Evolutionary conservation across 1,284 basidiomycete species (phyloP), one percentile per base, ranked within the genome.

Genomic region (Blastosporella zonata): DNA sequence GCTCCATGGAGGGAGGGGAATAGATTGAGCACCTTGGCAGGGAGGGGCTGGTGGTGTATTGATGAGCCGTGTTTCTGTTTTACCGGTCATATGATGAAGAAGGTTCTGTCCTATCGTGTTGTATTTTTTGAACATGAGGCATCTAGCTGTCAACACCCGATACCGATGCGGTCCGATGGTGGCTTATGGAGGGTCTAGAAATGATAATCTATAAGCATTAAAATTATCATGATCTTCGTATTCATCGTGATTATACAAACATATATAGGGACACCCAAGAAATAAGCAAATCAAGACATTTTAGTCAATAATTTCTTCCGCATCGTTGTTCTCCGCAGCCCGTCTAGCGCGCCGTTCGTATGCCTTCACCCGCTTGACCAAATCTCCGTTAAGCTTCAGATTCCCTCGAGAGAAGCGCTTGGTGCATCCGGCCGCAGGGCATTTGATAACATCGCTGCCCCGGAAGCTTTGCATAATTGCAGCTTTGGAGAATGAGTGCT

Each of bases 371-470:
- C 74, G 81, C 65, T 79, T 82, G 28, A 74, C 84, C 10, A 89
- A 64, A 2, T 71, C 76, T 50, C 75, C 75, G 62, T 89, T 72
- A 3, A 67, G 62, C 48, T 72, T 67, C 43, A 87, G 75, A 49
- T 82, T 71, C 0, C 63, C 59, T 45, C 82, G 58, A 10, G 67
- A 73, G 52, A 90, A 77, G 20, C 62, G 57, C 61, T 82, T 73
- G 53, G 74, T 79, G 63, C 87, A 89, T 2, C 87, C 88, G 20
- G 86, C 71, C 2, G 84, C 77, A 37, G 87, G 87, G 58, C 87
- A 90, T 46, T 71, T 69, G 13, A 59, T 58, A n/a, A 53, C 59
- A 9, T 59, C 60, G 21, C 65, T 64, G 15, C 47, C 52, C 28
- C 59, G 64, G 47, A 89, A 72, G 58, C 78, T 81, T 1, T 79